Evolutionary conservation across 2,329 filamentous ascomycete species (phyloP).

Genomic region (Arthroderma uncinatum): DNA sequence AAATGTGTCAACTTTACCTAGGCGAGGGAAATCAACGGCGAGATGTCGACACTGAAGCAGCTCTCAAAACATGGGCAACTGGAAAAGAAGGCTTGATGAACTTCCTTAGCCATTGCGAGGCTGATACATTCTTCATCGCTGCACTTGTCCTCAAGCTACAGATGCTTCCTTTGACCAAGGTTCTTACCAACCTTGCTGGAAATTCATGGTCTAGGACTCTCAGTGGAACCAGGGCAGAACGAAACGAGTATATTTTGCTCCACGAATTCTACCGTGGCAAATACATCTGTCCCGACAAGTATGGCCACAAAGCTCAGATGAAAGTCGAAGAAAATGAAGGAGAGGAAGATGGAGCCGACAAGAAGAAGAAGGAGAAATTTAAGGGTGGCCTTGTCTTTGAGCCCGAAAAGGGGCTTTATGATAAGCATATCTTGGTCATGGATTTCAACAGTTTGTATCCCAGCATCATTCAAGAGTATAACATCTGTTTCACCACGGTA

Average conservation of each 20-base stretch:
- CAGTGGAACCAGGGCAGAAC: constrained; percentile 88
- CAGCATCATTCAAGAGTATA: constrained; percentile 97
- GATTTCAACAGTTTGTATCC: constrained; percentile 99
- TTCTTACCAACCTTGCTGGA: constrained; percentile 88
- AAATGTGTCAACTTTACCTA: constrained; percentile 92
- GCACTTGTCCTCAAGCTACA: constrained; percentile 81
- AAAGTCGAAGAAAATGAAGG: constrained; percentile 61
- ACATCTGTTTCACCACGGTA: constrained; percentile 98
- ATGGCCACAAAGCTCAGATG: constrained; percentile 62
- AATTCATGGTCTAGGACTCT: constrained; percentile 97
- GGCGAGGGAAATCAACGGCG: constrained; percentile 58
- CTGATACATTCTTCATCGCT: constrained; percentile 91
- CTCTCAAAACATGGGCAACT: constrained; percentile 74
- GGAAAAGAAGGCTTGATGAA: constrained; percentile 81
- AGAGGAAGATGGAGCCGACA: constrained; percentile 56
- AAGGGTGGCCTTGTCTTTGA: constrained; percentile 98
- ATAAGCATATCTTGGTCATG: constrained; percentile 98
- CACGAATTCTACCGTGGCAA: constrained; percentile 96
- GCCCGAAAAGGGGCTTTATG: constrained; percentile 92
- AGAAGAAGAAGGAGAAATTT: constrained; percentile 98
- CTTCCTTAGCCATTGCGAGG: constrained; percentile 85
- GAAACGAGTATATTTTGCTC: constrained; percentile 97
- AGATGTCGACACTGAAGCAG: constrained; percentile 80
- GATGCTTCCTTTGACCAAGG: constrained; percentile 85
- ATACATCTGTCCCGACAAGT: constrained; percentile 96